Conservation (phyloP, 331 rosid species). For the Cucumis variabilis region DNA sequence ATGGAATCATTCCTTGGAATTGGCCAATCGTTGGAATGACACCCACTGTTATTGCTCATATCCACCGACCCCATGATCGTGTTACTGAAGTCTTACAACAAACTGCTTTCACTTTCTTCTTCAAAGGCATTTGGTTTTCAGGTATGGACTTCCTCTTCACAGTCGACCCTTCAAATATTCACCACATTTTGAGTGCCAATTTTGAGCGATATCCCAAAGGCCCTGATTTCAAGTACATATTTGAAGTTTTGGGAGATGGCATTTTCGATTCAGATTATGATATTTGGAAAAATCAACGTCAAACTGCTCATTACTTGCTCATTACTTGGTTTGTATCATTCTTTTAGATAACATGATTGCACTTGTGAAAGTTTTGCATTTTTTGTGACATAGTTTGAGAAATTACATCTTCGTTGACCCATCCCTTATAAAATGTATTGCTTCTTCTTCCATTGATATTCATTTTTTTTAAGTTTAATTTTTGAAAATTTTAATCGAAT, state of each 20-base stretch:
- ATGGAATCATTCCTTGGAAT: conserved; percentile 7
- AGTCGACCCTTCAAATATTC: conserved; percentile 49
- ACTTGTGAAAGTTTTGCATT: no score
- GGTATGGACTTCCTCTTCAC: conserved; percentile 37
- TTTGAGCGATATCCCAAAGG: conserved; percentile 54
- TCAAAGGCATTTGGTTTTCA: conserved; percentile 50
- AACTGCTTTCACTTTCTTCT: conserved; percentile 36
- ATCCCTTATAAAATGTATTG: no score
- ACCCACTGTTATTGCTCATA: conserved; percentile 35
- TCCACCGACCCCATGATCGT: conserved; percentile 40
- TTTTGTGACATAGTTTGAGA: no score
- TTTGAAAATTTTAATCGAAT: no score
- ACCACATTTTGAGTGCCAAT: conserved; percentile 37
- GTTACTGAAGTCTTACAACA: not conserved
- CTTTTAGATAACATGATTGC: no score
- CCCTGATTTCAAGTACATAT: conserved; percentile 43
- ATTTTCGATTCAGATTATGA: conserved; percentile 47
- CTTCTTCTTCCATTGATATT: no score
- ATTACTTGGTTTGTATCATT: no score
- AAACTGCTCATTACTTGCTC: conserved; percentile 3
- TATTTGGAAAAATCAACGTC: conserved; percentile 49
- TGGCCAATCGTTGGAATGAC: conserved; percentile 61
- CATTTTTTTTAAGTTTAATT: no score
- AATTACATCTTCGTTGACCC: no score
- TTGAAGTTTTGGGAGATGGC: conserved; percentile 57